These are phyloP conservation scores for Exophiala aquamarina DNA, from an alignment of 2,329 filamentous ascomycete species.

Conservation along the genomic window DNA sequence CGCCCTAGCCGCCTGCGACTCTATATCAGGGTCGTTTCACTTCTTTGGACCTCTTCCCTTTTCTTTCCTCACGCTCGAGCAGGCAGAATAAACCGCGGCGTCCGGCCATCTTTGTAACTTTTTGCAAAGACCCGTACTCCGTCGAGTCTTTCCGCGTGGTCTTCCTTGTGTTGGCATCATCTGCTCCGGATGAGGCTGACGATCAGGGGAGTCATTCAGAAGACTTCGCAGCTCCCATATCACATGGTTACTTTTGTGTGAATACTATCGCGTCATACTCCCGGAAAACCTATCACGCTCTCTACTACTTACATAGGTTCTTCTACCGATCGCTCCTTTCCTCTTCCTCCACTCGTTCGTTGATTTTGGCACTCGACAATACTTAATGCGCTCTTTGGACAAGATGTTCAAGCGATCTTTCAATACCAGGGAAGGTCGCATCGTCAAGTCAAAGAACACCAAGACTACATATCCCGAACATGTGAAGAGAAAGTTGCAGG, in stretches of 20 bases:
- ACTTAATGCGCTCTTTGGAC: constrained; percentile 36
- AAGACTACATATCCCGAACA: constrained; percentile 77
- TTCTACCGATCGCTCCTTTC: constrained; percentile 39
- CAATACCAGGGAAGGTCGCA: constrained; percentile 72
- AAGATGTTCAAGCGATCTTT: constrained; percentile 94
- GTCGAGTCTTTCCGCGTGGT: constrained; percentile 27
- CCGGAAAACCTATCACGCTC: constrained; percentile 40
- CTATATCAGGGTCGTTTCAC: constrained; percentile 7
- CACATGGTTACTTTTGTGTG: constrained; percentile 53
- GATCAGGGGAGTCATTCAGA: constrained; percentile 37
- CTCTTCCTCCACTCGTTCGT: constrained; percentile 48
- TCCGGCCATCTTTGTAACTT: constrained; percentile 20
- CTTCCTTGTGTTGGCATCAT: constrained; percentile 19
- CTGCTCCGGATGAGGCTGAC: constrained; percentile 20
- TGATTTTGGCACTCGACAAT: constrained; percentile 31
- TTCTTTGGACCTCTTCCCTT: constrained; percentile 14
- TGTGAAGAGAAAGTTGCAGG: constrained; percentile 83
- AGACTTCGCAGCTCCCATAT: constrained; percentile 54
- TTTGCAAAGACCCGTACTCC: constrained; percentile 21
- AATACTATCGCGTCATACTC: constrained; percentile 36
- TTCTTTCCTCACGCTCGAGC: constrained; percentile 29
- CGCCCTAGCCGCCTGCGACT: constrained; percentile 23
- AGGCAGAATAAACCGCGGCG: constrained; percentile 25
- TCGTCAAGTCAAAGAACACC: constrained; percentile 80
- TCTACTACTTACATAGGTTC: constrained; percentile 38